Conservation (phyloP, 129 eudicot genomes). For the Chrysanthemum lavandulifolium region DNA sequence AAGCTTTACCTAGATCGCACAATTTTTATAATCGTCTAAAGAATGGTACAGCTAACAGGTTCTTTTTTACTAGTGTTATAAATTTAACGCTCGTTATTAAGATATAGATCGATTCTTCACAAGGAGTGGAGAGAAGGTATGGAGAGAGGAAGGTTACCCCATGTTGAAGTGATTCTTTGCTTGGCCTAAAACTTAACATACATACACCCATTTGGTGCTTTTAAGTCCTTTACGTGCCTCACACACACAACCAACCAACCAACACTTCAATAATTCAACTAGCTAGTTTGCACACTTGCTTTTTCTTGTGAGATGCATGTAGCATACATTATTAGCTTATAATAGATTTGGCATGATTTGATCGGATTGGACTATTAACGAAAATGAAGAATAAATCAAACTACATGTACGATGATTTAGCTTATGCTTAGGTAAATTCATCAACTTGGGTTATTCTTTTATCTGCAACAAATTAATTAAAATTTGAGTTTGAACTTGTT, state of each 20-base stretch:
- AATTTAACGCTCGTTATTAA: neutral
- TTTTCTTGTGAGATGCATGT: conserved; percentile 34
- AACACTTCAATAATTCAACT: conserved; percentile 28
- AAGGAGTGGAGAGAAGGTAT: conserved; percentile 22
- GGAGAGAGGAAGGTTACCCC: conserved; percentile 10
- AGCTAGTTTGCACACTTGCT: conserved; percentile 25
- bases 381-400: neutral
- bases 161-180: conserved; percentile 35
- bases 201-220: conserved; percentile 25
- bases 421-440: neutral
- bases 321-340: conserved; percentile 16
- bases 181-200: conserved; percentile 28
- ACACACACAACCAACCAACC: conserved; percentile 24
- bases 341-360: conserved; percentile 11
- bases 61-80: neutral
- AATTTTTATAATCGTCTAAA: neutral
- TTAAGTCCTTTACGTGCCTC: conserved; percentile 36
- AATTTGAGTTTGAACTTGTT: neutral
- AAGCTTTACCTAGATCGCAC: no score
- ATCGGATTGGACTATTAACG: neutral
- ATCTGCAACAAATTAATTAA: neutral
- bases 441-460: no score
- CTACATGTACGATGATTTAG: neutral
- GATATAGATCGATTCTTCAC: neutral
- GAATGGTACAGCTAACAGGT: neutral